phyloP scores from a whole-genome alignment of 805 yeast genomes.

The Hanseniaspora mollemarum region DNA sequence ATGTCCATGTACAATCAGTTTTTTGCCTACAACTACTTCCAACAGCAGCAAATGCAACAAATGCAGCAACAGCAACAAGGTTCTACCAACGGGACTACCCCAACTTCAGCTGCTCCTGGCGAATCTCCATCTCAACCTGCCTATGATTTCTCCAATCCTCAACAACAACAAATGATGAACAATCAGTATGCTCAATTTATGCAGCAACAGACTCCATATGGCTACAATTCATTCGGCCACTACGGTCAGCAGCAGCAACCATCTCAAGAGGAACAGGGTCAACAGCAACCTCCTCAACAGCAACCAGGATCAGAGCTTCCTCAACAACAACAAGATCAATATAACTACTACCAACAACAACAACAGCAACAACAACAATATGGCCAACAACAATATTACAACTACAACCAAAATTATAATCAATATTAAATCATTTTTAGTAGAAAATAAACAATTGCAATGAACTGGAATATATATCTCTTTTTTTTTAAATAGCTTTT shows the following conservation, averaged over 20 bases:
- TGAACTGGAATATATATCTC: neutral
- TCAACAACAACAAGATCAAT: slow-evolving; percentile 20
- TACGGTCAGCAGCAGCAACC: slow-evolving; percentile 20
- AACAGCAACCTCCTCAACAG: slow-evolving; percentile 20
- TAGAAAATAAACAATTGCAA: slow-evolving; percentile 16
- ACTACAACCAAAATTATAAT: slow-evolving; percentile 25
- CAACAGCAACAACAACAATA: slow-evolving; percentile 26
- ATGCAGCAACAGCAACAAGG: slow-evolving; percentile 20
- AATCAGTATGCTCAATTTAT: slow-evolving; percentile 14
- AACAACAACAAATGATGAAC: slow-evolving; percentile 24
- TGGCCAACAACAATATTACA: slow-evolving; percentile 28
- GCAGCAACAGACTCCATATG: slow-evolving; percentile 4
- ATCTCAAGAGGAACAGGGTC: slow-evolving; percentile 1
- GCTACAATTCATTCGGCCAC: slow-evolving; percentile 11
- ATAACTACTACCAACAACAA: slow-evolving; percentile 12
- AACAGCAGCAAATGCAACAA: slow-evolving; percentile 22
- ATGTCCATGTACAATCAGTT: slow-evolving; percentile 15
- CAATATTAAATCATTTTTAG: slow-evolving; percentile 16
- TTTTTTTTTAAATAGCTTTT: neutral
- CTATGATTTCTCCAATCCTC: slow-evolving; percentile 21
- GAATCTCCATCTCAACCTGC: slow-evolving; percentile 21
- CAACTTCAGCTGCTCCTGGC: slow-evolving; percentile 24
- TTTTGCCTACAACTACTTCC: slow-evolving; percentile 21
- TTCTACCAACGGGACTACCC: slow-evolving; percentile 23
- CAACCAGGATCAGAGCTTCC: slow-evolving; percentile 22